Evolutionary conservation across 495 filamentous ascomycete species (phyloP), one percentile per base, ranked within the genome.

Genomic region (Daldinia childiae): DNA sequence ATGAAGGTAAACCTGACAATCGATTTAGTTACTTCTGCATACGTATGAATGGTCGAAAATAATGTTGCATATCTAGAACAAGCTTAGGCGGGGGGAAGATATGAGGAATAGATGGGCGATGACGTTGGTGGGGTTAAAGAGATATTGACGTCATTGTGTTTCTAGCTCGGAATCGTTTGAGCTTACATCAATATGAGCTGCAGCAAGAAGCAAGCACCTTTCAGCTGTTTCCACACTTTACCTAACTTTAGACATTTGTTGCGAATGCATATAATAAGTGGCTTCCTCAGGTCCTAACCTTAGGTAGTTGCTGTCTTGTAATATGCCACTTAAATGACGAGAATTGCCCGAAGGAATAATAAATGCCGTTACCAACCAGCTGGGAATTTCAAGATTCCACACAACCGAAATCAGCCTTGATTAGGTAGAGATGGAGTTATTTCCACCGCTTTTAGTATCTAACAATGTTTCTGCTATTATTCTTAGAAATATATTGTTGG

Each of bases 111-210:
- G 69, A 65, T 54, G 19, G 12, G 32, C 55, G 71, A 74, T 74
- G 71, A 74, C 71, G 71, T 74, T 64, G 58, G 71, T 64, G 71
- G 71, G 67, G 66, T 67, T 26, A 61, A 52, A 54, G 61, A 50
- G 27, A 14, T 58, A 15, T 66, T 62, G 66, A 74, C 71, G 71
- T 74, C 71, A 74, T 58, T 50, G 27, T 58, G 12, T 60, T 52
- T 24, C 32, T 19, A 57, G 29, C 19, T 56, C 61, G 39, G 61
- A 54, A 29, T 39, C 30, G 45, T 14, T 52, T n/a, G 32, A 63
- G 69, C 59, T 63, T 32, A 36, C 34, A 36, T n/a, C n/a, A n/a
- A n/a, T 36, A 36, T 36, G 27, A 57, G 29, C 54, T 57, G 30
- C 26, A 27, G 17, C 48, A 41, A 41, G 39, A 17, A 17, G 39